phyloP scores from a whole-genome alignment of 1,284 basidiomycete genomes.

The Tylopilus orsonianus region DNA sequence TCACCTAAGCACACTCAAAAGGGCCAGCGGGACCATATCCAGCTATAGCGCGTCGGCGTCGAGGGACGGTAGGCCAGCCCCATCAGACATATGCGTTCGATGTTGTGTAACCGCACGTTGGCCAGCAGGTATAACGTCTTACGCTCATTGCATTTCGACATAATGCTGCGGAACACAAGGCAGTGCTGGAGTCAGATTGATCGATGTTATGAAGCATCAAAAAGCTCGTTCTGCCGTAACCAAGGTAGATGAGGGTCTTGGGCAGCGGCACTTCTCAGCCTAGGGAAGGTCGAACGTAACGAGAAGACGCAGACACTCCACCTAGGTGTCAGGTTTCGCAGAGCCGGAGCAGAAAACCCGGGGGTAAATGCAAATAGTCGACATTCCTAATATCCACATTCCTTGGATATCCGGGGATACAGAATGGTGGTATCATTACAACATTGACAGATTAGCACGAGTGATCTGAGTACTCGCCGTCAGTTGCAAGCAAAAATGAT shows the following conservation, averaged over 20 bases:
- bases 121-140: conserved; percentile 7
- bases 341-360: no score
- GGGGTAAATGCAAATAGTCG: no score
- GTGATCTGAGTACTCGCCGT: conserved; percentile 12
- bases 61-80: conserved; percentile 8
- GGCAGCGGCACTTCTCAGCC: background rate
- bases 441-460: conserved; percentile 3
- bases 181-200: conserved; percentile 17
- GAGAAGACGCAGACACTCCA: background rate
- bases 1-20: conserved; percentile 22
- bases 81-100: conserved; percentile 10
- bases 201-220: conserved; percentile 5
- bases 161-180: conserved; percentile 10
- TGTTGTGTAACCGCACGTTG: conserved; percentile 3
- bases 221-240: conserved; percentile 3
- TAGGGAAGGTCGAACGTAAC: conserved; percentile 3
- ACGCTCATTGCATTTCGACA: conserved; percentile 4
- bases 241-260: background rate
- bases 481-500: conserved; percentile 8
- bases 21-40: conserved; percentile 9
- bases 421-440: conserved; percentile 14
- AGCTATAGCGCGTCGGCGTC: conserved; percentile 12
- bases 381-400: conserved; percentile 5
- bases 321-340: background rate
- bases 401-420: conserved; percentile 18